Percentiles rank a stretch among this genome's conserved stretches.
Conservation (phyloP, 805 yeast species). For the Candida pseudofarinosa region DNA sequence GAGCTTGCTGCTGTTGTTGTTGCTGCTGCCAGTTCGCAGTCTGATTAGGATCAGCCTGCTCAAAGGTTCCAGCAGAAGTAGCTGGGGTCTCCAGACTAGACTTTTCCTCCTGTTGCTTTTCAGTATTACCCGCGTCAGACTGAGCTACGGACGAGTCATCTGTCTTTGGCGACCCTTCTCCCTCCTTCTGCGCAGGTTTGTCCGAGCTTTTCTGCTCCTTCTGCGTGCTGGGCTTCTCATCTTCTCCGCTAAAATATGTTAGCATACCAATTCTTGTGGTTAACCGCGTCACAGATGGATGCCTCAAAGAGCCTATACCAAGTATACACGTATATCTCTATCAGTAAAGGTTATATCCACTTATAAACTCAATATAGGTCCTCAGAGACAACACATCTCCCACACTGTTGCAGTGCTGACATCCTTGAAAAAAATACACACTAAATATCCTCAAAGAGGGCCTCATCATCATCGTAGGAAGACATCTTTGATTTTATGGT, state of each 20-base stretch:
- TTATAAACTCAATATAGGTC: not conserved
- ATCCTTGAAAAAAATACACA: constrained; percentile 10
- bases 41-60: not conserved
- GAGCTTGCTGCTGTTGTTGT: constrained; percentile 1
- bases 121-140: constrained; percentile 11
- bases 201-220: constrained; percentile 4
- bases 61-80: not conserved
- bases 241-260: constrained; percentile 9
- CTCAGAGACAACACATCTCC: not conserved
- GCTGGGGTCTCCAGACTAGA: not conserved
- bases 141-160: constrained; percentile 8
- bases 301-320: not conserved
- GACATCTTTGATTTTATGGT: constrained; percentile 19
- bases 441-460: constrained; percentile 89
- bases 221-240: constrained; percentile 7
- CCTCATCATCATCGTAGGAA: constrained; percentile 83
- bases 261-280: not conserved
- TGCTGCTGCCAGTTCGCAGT: constrained; percentile 1
- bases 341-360: not conserved
- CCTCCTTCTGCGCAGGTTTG: constrained; percentile 2
- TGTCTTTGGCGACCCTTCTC: constrained; percentile 1
- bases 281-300: not conserved
- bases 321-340: not conserved
- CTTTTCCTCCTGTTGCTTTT: constrained; percentile 9
- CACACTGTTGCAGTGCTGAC: not conserved